Conservation (phyloP, 2,329 filamentous ascomycete species). For the Escovopsis sp. region DNA sequence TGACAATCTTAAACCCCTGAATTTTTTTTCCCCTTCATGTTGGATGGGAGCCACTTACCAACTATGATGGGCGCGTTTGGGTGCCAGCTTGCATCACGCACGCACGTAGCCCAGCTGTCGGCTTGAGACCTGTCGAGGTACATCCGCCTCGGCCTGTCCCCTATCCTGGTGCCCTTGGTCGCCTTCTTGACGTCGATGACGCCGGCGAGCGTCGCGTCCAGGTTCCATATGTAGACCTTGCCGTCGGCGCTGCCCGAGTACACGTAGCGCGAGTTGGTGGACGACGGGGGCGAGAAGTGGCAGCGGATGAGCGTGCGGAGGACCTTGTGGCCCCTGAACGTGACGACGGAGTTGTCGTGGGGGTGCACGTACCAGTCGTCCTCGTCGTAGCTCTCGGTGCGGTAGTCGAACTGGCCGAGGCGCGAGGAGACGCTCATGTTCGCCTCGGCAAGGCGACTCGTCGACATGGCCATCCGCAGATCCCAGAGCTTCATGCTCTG, state of each 20-base stretch:
- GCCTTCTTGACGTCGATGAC: slow-evolving; percentile 64
- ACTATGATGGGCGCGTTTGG: slow-evolving; percentile 68
- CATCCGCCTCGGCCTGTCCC: slow-evolving; percentile 36
- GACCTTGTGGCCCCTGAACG: slow-evolving; percentile 81
- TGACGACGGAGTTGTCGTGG: slow-evolving; percentile 86
- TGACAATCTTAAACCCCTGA: neutral
- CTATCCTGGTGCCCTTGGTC: slow-evolving; percentile 47
- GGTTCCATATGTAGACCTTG: slow-evolving; percentile 80
- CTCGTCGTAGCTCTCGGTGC: slow-evolving; percentile 50
- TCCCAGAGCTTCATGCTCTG: slow-evolving; percentile 98
- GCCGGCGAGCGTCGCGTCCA: slow-evolving; percentile 72
- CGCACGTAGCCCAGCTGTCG: slow-evolving; percentile 57
- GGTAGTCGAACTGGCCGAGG: slow-evolving; percentile 57
- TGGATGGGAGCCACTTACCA: slow-evolving; percentile 25
- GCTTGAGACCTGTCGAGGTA: slow-evolving; percentile 41
- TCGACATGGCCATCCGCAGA: slow-evolving; percentile 72
- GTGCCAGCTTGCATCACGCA: slow-evolving; percentile 85
- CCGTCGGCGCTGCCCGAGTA: slow-evolving; percentile 87
- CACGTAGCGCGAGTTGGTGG: slow-evolving; percentile 81
- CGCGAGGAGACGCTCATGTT: slow-evolving; percentile 39
- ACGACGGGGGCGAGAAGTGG: slow-evolving; percentile 79
- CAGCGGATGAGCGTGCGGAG: slow-evolving; percentile 84
- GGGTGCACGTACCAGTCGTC: slow-evolving; percentile 44
- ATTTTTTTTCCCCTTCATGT: neutral
- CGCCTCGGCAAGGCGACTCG: slow-evolving; percentile 43